Conservation (phyloP, 2,329 filamentous ascomycete genomes). For the Stenocarpella maydis region DNA sequence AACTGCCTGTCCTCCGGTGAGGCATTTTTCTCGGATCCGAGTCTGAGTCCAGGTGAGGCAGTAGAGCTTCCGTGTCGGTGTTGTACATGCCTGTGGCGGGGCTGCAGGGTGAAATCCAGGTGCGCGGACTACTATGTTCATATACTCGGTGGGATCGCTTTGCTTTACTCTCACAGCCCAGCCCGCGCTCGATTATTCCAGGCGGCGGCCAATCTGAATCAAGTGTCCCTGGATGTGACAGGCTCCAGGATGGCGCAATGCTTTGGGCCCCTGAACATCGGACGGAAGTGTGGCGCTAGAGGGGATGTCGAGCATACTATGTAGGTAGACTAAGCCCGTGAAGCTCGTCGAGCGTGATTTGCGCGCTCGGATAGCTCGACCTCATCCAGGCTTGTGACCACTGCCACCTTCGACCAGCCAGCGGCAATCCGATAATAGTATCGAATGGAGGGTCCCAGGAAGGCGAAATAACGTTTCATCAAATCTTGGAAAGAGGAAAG, state of each 20-base stretch:
- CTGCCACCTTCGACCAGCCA: not conserved
- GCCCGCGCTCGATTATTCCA: not conserved
- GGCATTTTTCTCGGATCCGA: not conserved
- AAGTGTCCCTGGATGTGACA: constrained; percentile 1
- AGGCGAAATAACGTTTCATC: not conserved
- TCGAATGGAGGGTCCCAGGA: not conserved
- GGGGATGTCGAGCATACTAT: not conserved
- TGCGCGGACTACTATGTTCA: not conserved
- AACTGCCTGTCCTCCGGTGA: constrained; percentile 19
- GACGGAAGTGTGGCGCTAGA: constrained; percentile 32
- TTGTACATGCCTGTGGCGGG: not conserved
- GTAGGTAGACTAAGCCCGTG: constrained; percentile 7
- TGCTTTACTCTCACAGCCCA: not conserved
- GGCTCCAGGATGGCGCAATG: not conserved
- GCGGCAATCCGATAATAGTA: not conserved
- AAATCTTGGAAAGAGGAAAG: not conserved
- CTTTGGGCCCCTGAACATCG: constrained; percentile 11
- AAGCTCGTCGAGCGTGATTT: constrained; percentile 15
- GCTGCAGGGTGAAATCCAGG: not conserved
- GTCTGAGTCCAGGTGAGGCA: not conserved
- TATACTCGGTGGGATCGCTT: not conserved
- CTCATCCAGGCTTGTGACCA: not conserved
- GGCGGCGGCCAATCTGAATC: not conserved
- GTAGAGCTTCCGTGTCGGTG: not conserved
- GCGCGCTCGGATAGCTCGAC: constrained; percentile 9